Conservation (phyloP, 129 eudicot species). For the Flaveria sonorensis region DNA sequence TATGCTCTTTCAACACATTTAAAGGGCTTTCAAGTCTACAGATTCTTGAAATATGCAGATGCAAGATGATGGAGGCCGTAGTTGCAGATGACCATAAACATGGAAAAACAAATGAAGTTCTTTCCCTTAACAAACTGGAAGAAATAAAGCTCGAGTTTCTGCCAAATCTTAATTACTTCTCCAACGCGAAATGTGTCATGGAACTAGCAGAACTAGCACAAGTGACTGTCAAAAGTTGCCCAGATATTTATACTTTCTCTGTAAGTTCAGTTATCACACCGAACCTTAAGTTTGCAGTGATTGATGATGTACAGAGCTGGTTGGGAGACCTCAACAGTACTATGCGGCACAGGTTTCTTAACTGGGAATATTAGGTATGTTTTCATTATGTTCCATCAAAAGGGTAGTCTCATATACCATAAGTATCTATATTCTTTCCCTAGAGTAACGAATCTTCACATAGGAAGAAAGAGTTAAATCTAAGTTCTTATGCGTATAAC, state of each 20-base stretch:
- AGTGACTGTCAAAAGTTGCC: conserved; percentile 29
- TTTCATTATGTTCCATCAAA: conserved; percentile 4
- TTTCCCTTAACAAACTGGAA: conserved; percentile 29
- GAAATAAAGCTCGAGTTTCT: conserved; percentile 25
- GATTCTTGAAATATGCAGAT: conserved; percentile 25
- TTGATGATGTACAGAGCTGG: conserved; percentile 25
- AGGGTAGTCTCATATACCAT: background rate
- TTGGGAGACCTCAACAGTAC: conserved; percentile 36
- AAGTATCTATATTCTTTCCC: background rate
- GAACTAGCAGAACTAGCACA: conserved; percentile 32
- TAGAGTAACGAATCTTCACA: background rate
- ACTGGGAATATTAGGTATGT: conserved; percentile 20
- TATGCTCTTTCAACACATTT: conserved; percentile 36
- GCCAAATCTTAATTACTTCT: conserved; percentile 30
- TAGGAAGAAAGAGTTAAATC: background rate
- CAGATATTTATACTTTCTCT: conserved; percentile 33
- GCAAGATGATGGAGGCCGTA: conserved; percentile 39
- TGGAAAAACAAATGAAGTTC: conserved; percentile 13
- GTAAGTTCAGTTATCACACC: conserved; percentile 34
- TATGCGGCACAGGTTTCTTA: conserved; percentile 5
- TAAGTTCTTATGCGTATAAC: background rate
- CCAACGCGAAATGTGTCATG: conserved; percentile 28
- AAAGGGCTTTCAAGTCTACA: conserved; percentile 36
- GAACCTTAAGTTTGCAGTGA: conserved; percentile 25
- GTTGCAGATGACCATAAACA: conserved; percentile 28